Conservation (phyloP, 371 early-diverging fungal species). For the Saksenaea vasiformis region DNA sequence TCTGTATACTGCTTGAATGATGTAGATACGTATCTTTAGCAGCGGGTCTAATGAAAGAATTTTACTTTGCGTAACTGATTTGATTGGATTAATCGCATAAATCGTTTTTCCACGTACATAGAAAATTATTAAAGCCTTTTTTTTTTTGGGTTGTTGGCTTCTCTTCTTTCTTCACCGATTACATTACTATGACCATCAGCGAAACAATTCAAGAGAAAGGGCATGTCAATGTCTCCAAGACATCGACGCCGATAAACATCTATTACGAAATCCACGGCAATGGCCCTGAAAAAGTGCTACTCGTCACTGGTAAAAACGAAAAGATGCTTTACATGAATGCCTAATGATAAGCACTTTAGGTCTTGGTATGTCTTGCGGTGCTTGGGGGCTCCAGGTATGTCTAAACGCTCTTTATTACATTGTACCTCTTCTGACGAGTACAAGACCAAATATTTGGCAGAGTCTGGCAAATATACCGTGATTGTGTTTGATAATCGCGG, state of each 20-base stretch:
- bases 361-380: constrained; percentile 34
- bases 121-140: no score
- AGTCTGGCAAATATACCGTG: constrained; percentile 63
- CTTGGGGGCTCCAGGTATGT: constrained; percentile 43
- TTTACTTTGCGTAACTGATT: no score
- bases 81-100: no score
- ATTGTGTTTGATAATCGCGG: constrained; percentile 85
- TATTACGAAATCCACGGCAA: constrained; percentile 75
- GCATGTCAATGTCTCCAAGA: constrained; percentile 28
- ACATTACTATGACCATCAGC: background rate
- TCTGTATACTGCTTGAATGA: no score
- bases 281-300: constrained; percentile 62
- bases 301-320: constrained; percentile 61
- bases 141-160: background rate
- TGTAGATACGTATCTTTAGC: no score
- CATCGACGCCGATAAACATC: constrained; percentile 33
- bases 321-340: background rate
- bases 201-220: constrained; percentile 23
- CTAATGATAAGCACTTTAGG: constrained; percentile 30
- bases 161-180: background rate
- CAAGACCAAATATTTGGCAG: constrained; percentile 61
- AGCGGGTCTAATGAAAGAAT: no score
- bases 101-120: no score
- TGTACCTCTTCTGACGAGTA: background rate
- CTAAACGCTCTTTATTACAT: constrained; percentile 6